A percentile compares a stretch with the other conserved stretches of the same genome.
phyloP scores from a whole-genome alignment of 495 filamentous ascomycete species.

The Neurospora intermedia region DNA sequence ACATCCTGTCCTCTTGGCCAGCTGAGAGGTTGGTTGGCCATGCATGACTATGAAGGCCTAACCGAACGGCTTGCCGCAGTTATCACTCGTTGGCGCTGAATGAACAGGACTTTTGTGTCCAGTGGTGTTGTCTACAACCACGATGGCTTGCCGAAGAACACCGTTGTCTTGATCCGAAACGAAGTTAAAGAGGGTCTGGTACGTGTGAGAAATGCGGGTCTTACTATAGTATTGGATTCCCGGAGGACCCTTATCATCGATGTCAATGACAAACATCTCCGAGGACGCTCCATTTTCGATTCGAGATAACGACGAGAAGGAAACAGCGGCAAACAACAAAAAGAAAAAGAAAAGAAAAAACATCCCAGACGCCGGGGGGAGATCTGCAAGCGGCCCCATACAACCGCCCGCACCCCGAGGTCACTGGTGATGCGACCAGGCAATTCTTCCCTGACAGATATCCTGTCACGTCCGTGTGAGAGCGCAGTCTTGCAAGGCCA shows the following conservation, averaged over 20 bases:
- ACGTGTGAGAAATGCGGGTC: background rate
- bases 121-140: background rate
- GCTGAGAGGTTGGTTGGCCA: background rate
- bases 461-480: background rate
- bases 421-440: background rate
- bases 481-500: background rate
- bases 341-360: background rate
- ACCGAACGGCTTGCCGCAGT: background rate
- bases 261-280: background rate
- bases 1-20: background rate
- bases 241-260: background rate
- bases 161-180: background rate
- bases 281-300: background rate
- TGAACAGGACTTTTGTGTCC: background rate
- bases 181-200: background rate
- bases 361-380: background rate
- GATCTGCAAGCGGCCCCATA: background rate
- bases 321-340: background rate
- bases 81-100: background rate
- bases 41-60: background rate
- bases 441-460: background rate
- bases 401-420: background rate
- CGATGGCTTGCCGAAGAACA: background rate
- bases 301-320: background rate
- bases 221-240: background rate